phyloP scores from a whole-genome alignment of 1,284 basidiomycete genomes.

The Lignosus rhinocerotis region DNA sequence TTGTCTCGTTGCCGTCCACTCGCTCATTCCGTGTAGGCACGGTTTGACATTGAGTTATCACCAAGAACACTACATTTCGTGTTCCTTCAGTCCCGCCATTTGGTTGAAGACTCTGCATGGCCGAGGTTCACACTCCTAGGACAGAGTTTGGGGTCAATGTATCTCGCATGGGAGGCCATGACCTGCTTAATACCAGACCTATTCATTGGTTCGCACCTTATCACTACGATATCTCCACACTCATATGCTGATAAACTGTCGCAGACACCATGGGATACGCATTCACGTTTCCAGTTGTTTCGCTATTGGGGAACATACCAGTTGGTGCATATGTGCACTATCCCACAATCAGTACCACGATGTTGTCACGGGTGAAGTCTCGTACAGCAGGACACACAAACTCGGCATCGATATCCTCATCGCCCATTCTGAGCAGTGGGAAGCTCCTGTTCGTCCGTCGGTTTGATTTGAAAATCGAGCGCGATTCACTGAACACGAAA shows the following conservation, averaged over 20 bases:
- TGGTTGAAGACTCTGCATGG: constrained; percentile 87
- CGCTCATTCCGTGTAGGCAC: constrained; percentile 46
- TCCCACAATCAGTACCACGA: constrained; percentile 93
- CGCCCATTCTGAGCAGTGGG: constrained; percentile 54
- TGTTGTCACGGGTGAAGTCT: constrained; percentile 81
- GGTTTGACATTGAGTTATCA: constrained; percentile 82
- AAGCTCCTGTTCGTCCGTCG: constrained; percentile 70
- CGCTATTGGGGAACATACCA: constrained; percentile 62
- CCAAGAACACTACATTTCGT: constrained; percentile 74
- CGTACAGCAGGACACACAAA: constrained; percentile 72
- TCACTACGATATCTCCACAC: background rate
- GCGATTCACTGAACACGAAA: background rate
- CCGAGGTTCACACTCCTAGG: constrained; percentile 87
- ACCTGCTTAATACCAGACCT: constrained; percentile 78
- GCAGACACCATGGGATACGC: constrained; percentile 98
- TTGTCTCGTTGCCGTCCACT: background rate
- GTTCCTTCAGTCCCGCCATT: constrained; percentile 67
- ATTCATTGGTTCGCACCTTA: constrained; percentile 70
- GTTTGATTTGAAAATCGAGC: background rate
- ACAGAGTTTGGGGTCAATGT: constrained; percentile 87
- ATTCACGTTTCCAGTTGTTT: constrained; percentile 84
- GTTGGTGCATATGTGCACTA: constrained; percentile 96
- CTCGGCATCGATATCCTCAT: constrained; percentile 58
- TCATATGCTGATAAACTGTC: background rate
- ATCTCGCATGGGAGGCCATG: constrained; percentile 83